Evolutionary conservation across 208 protist species (phyloP).

Genomic region (Leishmania tarentolae): DNA sequence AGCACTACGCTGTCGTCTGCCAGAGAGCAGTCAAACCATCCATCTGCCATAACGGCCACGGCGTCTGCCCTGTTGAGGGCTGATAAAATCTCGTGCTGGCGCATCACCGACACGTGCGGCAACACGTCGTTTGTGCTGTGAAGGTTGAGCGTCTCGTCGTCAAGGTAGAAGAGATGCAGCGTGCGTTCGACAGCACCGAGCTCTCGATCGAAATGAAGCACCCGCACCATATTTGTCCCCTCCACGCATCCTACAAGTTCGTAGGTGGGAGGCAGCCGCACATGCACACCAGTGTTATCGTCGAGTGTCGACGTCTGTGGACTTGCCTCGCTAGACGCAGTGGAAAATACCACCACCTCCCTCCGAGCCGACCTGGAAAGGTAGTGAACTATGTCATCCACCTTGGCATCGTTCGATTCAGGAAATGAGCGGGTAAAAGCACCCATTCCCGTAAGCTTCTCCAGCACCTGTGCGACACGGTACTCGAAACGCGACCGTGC

Average conservation of each 20-base stretch:
- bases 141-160: slow-evolving; percentile 35
- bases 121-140: slow-evolving; percentile 46
- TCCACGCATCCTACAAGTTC: slow-evolving; percentile 61
- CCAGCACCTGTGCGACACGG: slow-evolving; percentile 56
- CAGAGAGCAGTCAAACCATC: slow-evolving; percentile 81
- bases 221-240: slow-evolving; percentile 54
- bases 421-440: slow-evolving; percentile 50
- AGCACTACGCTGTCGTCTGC: slow-evolving; percentile 25
- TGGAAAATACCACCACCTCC: slow-evolving; percentile 36
- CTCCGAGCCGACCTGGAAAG: slow-evolving; percentile 18
- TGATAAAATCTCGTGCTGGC: slow-evolving; percentile 59
- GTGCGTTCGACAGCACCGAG: slow-evolving; percentile 59
- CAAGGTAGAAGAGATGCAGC: slow-evolving; percentile 58
- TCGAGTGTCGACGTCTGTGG: not conserved
- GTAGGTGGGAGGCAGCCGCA: slow-evolving; percentile 61
- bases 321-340: not conserved
- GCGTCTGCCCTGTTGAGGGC: slow-evolving; percentile 33
- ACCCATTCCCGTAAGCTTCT: slow-evolving; percentile 59
- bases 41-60: slow-evolving; percentile 66
- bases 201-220: slow-evolving; percentile 54
- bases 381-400: slow-evolving; percentile 36
- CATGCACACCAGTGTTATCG: slow-evolving; percentile 25
- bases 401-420: slow-evolving; percentile 26
- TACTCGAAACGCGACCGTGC: slow-evolving; percentile 63
- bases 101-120: slow-evolving; percentile 63